These are phyloP conservation scores for Ogataea methanolica DNA, from an alignment of 805 yeast genomes.

Conservation along the genomic window DNA sequence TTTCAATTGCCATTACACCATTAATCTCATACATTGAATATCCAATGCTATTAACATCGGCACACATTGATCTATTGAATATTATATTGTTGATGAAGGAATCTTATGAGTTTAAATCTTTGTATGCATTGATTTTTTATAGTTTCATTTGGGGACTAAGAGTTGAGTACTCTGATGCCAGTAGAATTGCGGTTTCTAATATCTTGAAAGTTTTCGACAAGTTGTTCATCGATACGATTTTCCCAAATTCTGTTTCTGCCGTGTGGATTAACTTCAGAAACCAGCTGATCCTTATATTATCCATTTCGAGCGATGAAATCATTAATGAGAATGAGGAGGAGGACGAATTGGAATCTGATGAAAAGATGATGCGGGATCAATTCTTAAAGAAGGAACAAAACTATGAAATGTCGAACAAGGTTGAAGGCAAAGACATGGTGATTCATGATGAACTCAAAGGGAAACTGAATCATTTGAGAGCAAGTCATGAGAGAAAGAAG, in stretches of 20 bases:
- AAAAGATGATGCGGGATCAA: no score
- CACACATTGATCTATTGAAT: constrained; percentile 34
- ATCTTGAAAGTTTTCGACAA: constrained; percentile 19
- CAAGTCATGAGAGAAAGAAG: not conserved
- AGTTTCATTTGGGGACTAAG: constrained; percentile 34
- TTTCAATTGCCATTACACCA: constrained; percentile 33
- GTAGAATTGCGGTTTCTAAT: constrained; percentile 26
- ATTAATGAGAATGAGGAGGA: no score
- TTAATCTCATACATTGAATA: constrained; percentile 33
- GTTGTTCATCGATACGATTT: constrained; percentile 13
- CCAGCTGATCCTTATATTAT: constrained; percentile 16
- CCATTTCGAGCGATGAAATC: constrained; percentile 11
- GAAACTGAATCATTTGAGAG: not conserved
- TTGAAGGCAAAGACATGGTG: no score
- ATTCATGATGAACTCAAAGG: no score
- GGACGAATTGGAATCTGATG: no score
- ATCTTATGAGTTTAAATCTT: constrained; percentile 17
- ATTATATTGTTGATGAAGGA: constrained; percentile 29
- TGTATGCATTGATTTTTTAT: constrained; percentile 32
- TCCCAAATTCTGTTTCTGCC: constrained; percentile 8
- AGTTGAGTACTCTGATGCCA: constrained; percentile 34
- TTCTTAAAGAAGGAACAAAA: no score
- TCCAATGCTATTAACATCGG: constrained; percentile 34
- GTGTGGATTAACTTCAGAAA: constrained; percentile 16
- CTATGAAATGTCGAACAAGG: no score